Evolutionary conservation across 2,329 filamentous ascomycete genomes (phyloP).

Genomic region (Chaetothyriales sp.): DNA sequence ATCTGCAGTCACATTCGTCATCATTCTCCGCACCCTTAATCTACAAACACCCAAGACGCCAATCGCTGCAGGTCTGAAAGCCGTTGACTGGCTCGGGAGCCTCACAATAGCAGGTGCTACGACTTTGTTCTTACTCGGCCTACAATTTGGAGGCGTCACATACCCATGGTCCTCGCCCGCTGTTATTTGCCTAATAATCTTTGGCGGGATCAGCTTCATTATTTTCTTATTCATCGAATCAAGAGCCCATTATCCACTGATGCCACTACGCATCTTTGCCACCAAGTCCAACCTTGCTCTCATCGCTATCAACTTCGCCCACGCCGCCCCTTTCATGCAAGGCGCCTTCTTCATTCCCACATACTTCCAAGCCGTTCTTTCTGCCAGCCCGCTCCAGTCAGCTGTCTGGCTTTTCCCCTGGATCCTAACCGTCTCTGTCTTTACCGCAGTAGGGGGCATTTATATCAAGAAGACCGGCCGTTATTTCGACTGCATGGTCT

Average conservation of each 20-base stretch:
- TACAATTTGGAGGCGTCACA: constrained; percentile 49
- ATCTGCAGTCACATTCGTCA: too few relatives aligned
- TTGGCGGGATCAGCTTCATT: constrained; percentile 34
- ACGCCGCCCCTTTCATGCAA: constrained; percentile 43
- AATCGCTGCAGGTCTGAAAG: constrained; percentile 20
- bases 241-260: constrained; percentile 33
- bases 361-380: constrained; percentile 31
- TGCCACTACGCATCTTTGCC: constrained; percentile 1
- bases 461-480: constrained; percentile 34
- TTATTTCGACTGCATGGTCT: constrained; percentile 36
- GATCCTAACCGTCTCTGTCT: constrained; percentile 26
- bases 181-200: constrained; percentile 40
- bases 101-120: constrained; percentile 57
- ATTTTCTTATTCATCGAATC: constrained; percentile 49
- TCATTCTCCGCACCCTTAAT: constrained; percentile 23
- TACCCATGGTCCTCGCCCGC: constrained; percentile 41
- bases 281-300: constrained; percentile 31
- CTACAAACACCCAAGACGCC: constrained; percentile 26
- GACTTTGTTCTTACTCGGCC: constrained; percentile 69
- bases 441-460: constrained; percentile 31
- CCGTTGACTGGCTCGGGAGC: constrained; percentile 42
- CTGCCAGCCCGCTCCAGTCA: constrained; percentile 16
- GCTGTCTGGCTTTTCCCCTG: constrained; percentile 11
- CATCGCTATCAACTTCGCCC: constrained; percentile 28
- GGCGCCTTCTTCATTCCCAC: constrained; percentile 27